These are phyloP conservation scores for Caloboletus inedulis DNA, from an alignment of 1,284 basidiomycete species.

Conservation along the genomic window DNA sequence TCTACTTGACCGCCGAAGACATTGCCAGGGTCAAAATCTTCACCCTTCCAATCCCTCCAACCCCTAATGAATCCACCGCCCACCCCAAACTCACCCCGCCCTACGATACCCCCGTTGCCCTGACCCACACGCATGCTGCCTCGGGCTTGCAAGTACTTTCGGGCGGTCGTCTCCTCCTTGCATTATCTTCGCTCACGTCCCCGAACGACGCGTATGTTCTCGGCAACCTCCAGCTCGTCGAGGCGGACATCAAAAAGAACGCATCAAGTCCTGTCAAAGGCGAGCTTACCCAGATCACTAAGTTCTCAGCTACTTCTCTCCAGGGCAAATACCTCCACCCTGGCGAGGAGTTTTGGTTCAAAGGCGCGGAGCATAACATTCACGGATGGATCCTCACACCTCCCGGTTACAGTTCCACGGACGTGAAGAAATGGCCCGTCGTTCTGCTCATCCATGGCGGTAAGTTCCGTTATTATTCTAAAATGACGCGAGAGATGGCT, in stretches of 20 bases:
- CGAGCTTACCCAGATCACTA: constrained; percentile 52
- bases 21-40: constrained; percentile 74
- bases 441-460: constrained; percentile 77
- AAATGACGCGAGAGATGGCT: not conserved
- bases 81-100: constrained; percentile 46
- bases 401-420: constrained; percentile 61
- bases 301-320: constrained; percentile 57
- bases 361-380: constrained; percentile 69
- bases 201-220: constrained; percentile 75
- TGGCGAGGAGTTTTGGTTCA: constrained; percentile 84
- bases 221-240: constrained; percentile 42
- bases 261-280: constrained; percentile 30
- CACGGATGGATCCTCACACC: constrained; percentile 86
- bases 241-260: constrained; percentile 38
- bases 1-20: constrained; percentile 78
- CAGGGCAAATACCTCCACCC: constrained; percentile 52
- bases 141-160: constrained; percentile 59
- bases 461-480: constrained; percentile 12
- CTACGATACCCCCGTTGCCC: constrained; percentile 51
- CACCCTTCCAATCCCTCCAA: constrained; percentile 59
- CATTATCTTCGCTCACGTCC: constrained; percentile 62
- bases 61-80: constrained; percentile 50
- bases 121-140: constrained; percentile 56
- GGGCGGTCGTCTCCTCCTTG: constrained; percentile 62
- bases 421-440: constrained; percentile 73